These are phyloP conservation scores for Erysimum pusillum DNA, from an alignment of 441 rosid genomes.

Conservation along the genomic window DNA sequence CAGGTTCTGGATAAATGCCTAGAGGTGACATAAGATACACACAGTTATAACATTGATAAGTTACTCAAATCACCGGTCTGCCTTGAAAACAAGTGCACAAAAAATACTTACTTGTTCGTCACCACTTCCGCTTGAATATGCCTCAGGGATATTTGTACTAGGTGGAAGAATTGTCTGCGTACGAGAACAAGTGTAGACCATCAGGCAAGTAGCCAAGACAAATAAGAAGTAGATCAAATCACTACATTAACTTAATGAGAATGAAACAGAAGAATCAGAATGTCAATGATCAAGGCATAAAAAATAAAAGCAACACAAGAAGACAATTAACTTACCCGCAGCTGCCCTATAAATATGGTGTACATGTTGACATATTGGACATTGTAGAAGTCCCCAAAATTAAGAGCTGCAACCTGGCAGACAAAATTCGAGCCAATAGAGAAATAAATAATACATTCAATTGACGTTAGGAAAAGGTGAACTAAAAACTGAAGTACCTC, in stretches of 20 bases:
- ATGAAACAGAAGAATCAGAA: conserved; percentile 19
- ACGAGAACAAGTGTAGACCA: conserved; percentile 22
- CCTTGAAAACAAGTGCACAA: conserved; percentile 25
- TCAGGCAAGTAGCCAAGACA: conserved; percentile 24
- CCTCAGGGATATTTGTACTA: conserved; percentile 89
- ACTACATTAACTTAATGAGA: neutral
- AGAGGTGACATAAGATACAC: conserved; percentile 38
- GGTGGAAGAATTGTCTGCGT: conserved; percentile 82
- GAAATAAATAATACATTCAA: conserved; percentile 7
- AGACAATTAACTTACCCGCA: conserved; percentile 60
- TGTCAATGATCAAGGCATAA: conserved; percentile 9
- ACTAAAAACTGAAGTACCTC: conserved; percentile 63
- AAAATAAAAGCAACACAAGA: conserved; percentile 20
- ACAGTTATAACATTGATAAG: conserved; percentile 12
- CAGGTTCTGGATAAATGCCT: conserved; percentile 99
- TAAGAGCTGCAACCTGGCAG: conserved; percentile 91
- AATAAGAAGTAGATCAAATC: conserved; percentile 6
- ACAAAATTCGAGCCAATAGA: conserved; percentile 26
- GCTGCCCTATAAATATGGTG: conserved; percentile 78
- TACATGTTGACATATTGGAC: conserved; percentile 87
- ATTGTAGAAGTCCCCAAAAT: conserved; percentile 91
- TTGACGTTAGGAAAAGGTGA: conserved; percentile 11
- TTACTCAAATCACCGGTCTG: conserved; percentile 5
- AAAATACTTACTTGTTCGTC: conserved; percentile 86
- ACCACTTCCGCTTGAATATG: conserved; percentile 82